Base-by-base conservation (phyloP, 1,284 basidiomycete species). In the Phylloporus sp. region DNA sequence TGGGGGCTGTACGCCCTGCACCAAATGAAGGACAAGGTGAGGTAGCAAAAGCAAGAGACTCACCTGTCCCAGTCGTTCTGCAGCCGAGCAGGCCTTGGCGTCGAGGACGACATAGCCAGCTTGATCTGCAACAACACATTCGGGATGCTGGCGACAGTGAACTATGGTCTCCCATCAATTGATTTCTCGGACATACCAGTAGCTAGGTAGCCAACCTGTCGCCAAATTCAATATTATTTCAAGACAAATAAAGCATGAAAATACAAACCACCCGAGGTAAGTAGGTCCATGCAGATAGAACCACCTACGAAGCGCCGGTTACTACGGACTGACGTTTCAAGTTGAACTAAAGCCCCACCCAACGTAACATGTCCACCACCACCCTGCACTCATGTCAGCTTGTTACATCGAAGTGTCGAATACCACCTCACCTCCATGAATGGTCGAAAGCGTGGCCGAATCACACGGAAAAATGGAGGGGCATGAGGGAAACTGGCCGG, bases 341-440 rank as follows among this genome's bases (percentile, higher is more conserved):
- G 20, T 47, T 15, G 23, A 47, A 47, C 29, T 4, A 17, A 20
- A 2, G 41, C 27, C 60, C 37, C 35, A 49, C 60, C 32, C 32
- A n/a, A 32, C 29, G 60, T 61, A 23, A 61, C 45, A 35, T 47
- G 43, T 7, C 39, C 39, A 23, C 60, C 60, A 11, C 60, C 43
- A 0, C 45, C 60, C 43, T 49, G 8, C 15, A 10, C 20, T 27
- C 29, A 17, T 45, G 20, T 61, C 11, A 61, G 45, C 27, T 15
- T 43, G 41, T 60, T 12, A 60, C 8, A 47, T 32, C 8, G 29
- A 23, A 35, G n/a, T n/a, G 70, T 65, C 72, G 29, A 49, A 6
- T 15, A 60, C 43, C 20, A 49, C n/a, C 17, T 62, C 47, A 62
- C 60, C 47, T 62, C 47, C 47, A 39, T 25, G 32, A 52, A 52